Evolutionary conservation across 2,329 filamentous ascomycete genomes (phyloP).

Genomic region (Xylaria sp.): DNA sequence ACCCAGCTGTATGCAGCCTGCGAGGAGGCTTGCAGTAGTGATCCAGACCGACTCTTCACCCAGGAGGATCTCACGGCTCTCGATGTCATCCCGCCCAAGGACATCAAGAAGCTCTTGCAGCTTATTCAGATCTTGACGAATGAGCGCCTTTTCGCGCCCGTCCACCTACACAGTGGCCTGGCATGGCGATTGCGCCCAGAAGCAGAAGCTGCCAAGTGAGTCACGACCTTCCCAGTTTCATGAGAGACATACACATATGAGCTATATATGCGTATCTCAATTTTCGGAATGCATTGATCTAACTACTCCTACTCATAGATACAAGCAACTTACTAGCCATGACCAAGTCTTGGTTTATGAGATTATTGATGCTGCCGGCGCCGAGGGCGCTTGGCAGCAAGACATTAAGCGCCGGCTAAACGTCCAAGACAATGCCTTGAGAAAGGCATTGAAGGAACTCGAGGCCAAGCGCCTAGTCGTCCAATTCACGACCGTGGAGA

Average conservation of each 20-base stretch:
- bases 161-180: constrained; percentile 57
- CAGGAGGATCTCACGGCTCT: constrained; percentile 69
- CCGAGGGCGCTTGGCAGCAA: constrained; percentile 91
- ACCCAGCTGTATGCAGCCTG: constrained; percentile 67
- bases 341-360: constrained; percentile 88
- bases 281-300: constrained; percentile 12
- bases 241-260: not conserved
- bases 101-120: constrained; percentile 64
- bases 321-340: constrained; percentile 70
- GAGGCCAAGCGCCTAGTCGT: constrained; percentile 85
- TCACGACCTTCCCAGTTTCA: constrained; percentile 27
- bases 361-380: constrained; percentile 85
- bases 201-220: constrained; percentile 71
- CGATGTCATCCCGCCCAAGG: constrained; percentile 66
- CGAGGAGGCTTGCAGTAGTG: constrained; percentile 57
- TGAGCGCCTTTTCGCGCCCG: constrained; percentile 68
- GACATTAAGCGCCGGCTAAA: constrained; percentile 82
- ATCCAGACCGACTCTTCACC: constrained; percentile 62
- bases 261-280: not conserved
- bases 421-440: constrained; percentile 85
- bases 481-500: constrained; percentile 90
- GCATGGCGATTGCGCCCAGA: constrained; percentile 69
- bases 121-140: constrained; percentile 68
- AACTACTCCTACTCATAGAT: constrained; percentile 54
- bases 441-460: constrained; percentile 84